phyloP scores from a whole-genome alignment of 768 basidiomycete genomes.

The Cubamyces lactineus region DNA sequence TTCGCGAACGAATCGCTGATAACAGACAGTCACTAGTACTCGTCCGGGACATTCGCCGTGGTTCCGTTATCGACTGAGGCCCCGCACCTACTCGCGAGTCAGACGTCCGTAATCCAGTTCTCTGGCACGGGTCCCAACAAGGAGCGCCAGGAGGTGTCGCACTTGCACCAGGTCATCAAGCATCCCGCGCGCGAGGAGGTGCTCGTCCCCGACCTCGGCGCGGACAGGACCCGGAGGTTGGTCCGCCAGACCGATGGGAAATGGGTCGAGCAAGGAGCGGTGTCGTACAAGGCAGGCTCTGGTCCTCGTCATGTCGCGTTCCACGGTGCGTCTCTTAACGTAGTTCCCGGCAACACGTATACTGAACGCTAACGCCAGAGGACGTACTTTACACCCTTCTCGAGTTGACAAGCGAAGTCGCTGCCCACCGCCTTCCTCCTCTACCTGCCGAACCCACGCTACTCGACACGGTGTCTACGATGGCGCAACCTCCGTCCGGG shows the following conservation, averaged over 20 bases:
- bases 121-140: slow-evolving; percentile 62
- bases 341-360: not conserved
- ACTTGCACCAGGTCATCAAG: slow-evolving; percentile 74
- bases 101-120: slow-evolving; percentile 41
- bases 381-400: slow-evolving; percentile 66
- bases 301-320: slow-evolving; percentile 75
- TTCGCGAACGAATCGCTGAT: not conserved
- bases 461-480: slow-evolving; percentile 47
- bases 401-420: slow-evolving; percentile 64
- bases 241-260: slow-evolving; percentile 44
- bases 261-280: slow-evolving; percentile 54
- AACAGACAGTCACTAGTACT: slow-evolving; percentile 53
- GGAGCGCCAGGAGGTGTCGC: slow-evolving; percentile 69
- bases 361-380: slow-evolving; percentile 43
- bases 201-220: slow-evolving; percentile 76
- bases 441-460: slow-evolving; percentile 44
- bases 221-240: slow-evolving; percentile 66
- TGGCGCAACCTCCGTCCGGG: slow-evolving; percentile 44
- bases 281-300: slow-evolving; percentile 56
- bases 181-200: slow-evolving; percentile 56
- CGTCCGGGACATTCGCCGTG: slow-evolving; percentile 59
- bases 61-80: slow-evolving; percentile 56
- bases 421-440: slow-evolving; percentile 56
- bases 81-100: slow-evolving; percentile 46
- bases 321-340: slow-evolving; percentile 48